phyloP scores from a whole-genome alignment of 2,329 filamentous ascomycete species.

The Calycina herbarum region DNA sequence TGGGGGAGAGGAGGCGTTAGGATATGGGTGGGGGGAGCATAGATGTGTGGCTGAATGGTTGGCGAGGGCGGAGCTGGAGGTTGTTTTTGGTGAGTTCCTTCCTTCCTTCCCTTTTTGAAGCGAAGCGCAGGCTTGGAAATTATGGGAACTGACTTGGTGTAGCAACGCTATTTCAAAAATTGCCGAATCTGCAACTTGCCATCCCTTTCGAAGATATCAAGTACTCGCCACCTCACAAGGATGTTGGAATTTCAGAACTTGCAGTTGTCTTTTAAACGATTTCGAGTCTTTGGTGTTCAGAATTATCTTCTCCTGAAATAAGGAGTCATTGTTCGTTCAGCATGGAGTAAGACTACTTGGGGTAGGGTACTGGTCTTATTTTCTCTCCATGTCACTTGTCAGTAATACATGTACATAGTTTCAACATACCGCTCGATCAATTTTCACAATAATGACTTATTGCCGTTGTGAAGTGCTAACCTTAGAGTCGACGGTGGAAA shows the following conservation, averaged over 20 bases:
- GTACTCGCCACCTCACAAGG: constrained; percentile 41
- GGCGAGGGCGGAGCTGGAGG: constrained; percentile 44
- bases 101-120: neutral
- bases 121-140: too few species aligned
- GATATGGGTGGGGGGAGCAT: constrained; percentile 49
- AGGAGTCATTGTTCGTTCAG: neutral
- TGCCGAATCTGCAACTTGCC: constrained; percentile 44
- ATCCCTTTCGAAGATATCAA: constrained; percentile 43
- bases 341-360: neutral
- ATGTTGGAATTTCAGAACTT: constrained; percentile 45
- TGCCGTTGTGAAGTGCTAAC: too few species aligned
- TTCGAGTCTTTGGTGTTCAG: neutral
- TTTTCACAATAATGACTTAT: neutral
- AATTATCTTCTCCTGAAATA: neutral
- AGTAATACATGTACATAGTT: neutral
- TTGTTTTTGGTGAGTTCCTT: constrained; percentile 44
- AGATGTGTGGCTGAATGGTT: constrained; percentile 48
- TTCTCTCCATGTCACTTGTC: neutral
- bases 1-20: constrained; percentile 41
- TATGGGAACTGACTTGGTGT: neutral
- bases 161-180: constrained; percentile 42
- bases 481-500: too few species aligned
- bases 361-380: neutral
- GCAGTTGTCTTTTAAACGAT: constrained; percentile 30
- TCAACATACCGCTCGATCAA: neutral